Evolutionary conservation across 306 rosid genomes (phyloP), one percentile per base, ranked within the genome.

Genomic region (Datisca glomerata): DNA sequence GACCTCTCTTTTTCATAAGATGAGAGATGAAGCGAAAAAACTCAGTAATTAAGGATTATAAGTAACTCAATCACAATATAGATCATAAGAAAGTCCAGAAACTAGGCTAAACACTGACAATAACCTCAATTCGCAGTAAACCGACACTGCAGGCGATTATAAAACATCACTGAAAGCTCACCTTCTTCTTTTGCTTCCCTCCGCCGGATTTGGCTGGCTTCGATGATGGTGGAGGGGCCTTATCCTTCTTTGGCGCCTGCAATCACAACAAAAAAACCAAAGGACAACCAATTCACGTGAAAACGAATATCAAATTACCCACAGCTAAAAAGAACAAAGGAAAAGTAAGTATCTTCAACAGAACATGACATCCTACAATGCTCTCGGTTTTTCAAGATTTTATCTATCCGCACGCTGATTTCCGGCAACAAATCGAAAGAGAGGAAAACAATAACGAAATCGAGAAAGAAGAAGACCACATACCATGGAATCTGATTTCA

Each of bases 201-300:
- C 73, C 72, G 6, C 78, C 63, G 1, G 60, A 61, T 11, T 66
- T 66, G 16, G 70, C 60, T 2, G 78, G 64, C 57, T 71, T 71
- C 1, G 67, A 71, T 14, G 73, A 60, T 18, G 73, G 61, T 3
- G 73, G 56, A 8, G 73, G 70, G 21, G 66, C 66, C 62, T 71
- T 71, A 0, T 66, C 78, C 65, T 66, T 71, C 61, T 71, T 66
- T 12, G 78, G 67, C 21, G 78, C 73, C 70, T 71, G 49, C 13
- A 29, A 22, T 41, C 41, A 35, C 13, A 4, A 43, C 3, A 19
- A 2, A n/a, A 43, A 13, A 16, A 17, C 13, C 24, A 2, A n/a
- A 18, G 12, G 1, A 14, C 1, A 27, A 1, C 15, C 1, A 7
- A 22, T 3, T 0, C 15, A 2, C 15, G 20, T 21, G 23, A 24